Evolutionary conservation across 1,284 basidiomycete genomes (phyloP).

Genomic region (Marasmius fiardii): DNA sequence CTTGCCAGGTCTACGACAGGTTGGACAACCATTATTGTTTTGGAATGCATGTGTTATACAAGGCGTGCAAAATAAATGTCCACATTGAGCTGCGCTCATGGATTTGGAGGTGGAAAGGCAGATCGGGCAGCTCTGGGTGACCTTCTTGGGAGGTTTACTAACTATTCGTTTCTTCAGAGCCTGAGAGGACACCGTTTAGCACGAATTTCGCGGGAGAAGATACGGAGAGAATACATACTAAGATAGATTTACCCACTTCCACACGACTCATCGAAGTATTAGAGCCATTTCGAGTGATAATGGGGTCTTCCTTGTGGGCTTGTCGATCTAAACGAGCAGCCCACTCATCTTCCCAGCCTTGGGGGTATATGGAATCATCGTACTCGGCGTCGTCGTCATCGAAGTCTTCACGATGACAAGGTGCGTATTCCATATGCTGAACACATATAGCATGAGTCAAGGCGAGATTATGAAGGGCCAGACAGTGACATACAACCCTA

Average conservation of each 20-base stretch:
- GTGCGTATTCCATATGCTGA: slow-evolving; percentile 4
- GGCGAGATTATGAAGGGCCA: neutral
- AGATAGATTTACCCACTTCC: slow-evolving; percentile 1
- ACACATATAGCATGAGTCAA: neutral
- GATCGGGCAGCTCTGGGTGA: slow-evolving; percentile 8
- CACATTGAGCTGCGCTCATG: slow-evolving; percentile 10
- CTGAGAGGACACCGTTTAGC: neutral
- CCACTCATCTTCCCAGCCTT: slow-evolving; percentile 8
- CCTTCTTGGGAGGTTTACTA: neutral
- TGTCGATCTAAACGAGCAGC: slow-evolving; percentile 2
- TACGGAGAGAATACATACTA: neutral
- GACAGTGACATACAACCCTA: neutral
- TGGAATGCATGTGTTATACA: slow-evolving; percentile 10
- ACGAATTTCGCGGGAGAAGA: neutral
- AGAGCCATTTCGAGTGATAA: neutral
- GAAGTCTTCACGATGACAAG: slow-evolving; percentile 1
- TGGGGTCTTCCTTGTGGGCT: slow-evolving; percentile 1
- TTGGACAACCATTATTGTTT: slow-evolving; percentile 4
- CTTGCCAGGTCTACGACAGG: slow-evolving; percentile 6
- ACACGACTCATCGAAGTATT: slow-evolving; percentile 1
- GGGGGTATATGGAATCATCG: neutral
- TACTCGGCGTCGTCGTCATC: slow-evolving; percentile 3
- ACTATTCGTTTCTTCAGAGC: slow-evolving; percentile 6
- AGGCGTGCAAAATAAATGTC: slow-evolving; percentile 10
- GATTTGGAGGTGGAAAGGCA: slow-evolving; percentile 7